Evolutionary conservation across 2,329 filamentous ascomycete genomes (phyloP).

Genomic region (Escovopsis sp.): DNA sequence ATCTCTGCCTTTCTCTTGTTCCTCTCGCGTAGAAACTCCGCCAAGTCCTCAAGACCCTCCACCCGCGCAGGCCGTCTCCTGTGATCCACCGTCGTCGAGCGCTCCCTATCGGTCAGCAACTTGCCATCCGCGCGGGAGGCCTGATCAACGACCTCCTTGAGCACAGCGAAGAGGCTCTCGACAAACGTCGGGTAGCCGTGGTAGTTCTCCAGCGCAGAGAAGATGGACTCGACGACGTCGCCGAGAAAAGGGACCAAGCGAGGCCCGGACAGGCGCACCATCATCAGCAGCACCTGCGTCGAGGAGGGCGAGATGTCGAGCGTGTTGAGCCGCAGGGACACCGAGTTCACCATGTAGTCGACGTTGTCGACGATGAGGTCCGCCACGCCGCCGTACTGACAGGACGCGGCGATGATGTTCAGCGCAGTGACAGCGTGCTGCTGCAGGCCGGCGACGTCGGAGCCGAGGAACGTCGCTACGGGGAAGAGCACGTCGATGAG

Average conservation of each 20-base stretch:
- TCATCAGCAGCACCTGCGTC: conserved; percentile 83
- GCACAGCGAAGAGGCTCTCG: conserved; percentile 67
- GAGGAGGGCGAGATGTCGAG: conserved; percentile 86
- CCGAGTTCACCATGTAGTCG: conserved; percentile 90
- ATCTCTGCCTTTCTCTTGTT: conserved; percentile 18
- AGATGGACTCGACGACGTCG: conserved; percentile 80
- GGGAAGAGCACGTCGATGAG: conserved; percentile 87
- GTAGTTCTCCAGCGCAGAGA: conserved; percentile 84
- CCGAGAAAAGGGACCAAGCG: conserved; percentile 75
- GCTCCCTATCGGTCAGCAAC: conserved; percentile 27
- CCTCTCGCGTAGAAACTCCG: conserved; percentile 47
- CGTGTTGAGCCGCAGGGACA: conserved; percentile 76
- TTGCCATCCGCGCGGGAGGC: conserved; percentile 46
- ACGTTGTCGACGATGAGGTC: conserved; percentile 79
- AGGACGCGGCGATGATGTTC: conserved; percentile 62
- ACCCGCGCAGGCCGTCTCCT: conserved; percentile 21
- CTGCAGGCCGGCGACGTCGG: conserved; percentile 49
- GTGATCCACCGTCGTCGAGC: conserved; percentile 21
- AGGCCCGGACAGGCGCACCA: conserved; percentile 76
- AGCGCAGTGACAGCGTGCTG: conserved; percentile 71
- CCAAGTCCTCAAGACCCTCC: conserved; percentile 28
- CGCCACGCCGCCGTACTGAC: conserved; percentile 58
- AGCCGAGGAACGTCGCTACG: conserved; percentile 75
- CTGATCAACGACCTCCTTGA: conserved; percentile 72
- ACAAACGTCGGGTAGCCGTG: conserved; percentile 84